Percentiles rank a stretch among this genome's conserved stretches.
Conservation (phyloP, 2,329 filamentous ascomycete genomes). For the Chrysoporthe austroafricana region DNA sequence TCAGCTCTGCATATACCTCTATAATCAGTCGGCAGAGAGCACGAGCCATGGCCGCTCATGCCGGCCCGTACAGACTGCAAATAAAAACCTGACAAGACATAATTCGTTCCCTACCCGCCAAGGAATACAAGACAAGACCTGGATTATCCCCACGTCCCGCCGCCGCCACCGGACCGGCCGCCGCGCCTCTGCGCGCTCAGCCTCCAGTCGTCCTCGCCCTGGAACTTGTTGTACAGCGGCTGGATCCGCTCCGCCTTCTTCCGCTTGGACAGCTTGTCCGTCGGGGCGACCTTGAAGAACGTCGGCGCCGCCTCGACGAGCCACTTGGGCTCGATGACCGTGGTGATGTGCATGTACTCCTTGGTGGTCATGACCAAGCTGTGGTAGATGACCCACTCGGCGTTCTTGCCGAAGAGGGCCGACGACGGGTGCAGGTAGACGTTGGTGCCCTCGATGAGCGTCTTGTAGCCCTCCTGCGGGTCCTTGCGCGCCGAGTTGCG, state of each 20-base stretch:
- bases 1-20: background rate
- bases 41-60: background rate
- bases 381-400: slow-evolving; percentile 96
- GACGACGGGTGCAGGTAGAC: slow-evolving; percentile 94
- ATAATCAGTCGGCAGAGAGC: background rate
- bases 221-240: slow-evolving; percentile 91
- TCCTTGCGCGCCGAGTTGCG: slow-evolving; percentile 93
- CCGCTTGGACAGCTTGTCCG: slow-evolving; percentile 83
- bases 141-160: slow-evolving; percentile 88
- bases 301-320: slow-evolving; percentile 96
- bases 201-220: slow-evolving; percentile 92
- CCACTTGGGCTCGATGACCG: slow-evolving; percentile 90
- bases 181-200: slow-evolving; percentile 84
- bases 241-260: slow-evolving; percentile 95
- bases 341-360: slow-evolving; percentile 98
- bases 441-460: slow-evolving; percentile 89
- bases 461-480: slow-evolving; percentile 96
- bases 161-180: slow-evolving; percentile 79
- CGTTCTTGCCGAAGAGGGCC: slow-evolving; percentile 91
- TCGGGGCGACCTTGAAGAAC: slow-evolving; percentile 96
- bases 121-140: background rate
- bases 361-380: slow-evolving; percentile 89
- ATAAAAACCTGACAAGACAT: background rate
- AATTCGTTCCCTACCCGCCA: background rate
- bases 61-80: background rate